Base-by-base conservation (phyloP, 1,139 yeast species). In the Pichia kudriavzevii region DNA sequence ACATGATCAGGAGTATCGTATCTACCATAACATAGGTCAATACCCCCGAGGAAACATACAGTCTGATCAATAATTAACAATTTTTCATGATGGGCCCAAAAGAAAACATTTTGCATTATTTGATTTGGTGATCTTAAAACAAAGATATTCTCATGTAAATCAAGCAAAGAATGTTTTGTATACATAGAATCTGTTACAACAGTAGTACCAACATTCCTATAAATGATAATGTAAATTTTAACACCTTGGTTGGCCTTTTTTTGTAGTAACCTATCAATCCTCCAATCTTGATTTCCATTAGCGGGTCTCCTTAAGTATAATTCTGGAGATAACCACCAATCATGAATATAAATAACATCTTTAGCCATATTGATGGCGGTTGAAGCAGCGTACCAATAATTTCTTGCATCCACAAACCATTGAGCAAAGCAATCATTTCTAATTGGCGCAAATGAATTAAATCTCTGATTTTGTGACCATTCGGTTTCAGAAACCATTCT, bases 21-120 rank as follows among this genome's bases (percentile, higher is more conserved):
- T 49, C 99, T 72, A 22, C 98, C 99, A 56, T 74, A 91, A 54
- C 99, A 93, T 40, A 93, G 66, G 59, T 93, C 99, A 45, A 91
- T 77, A 21, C 99, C 99, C 22, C 99, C 99, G 38, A 88, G 63
- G 53, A 91, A 93, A 6, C 94, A 94, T 35, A 87, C 72, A 0
- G 91, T 79, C 46, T 83, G 85, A 58, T 93, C 99, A 38, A 93
- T 65, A 28, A 91, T 72, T 47, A 93, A 77, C 38, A 93, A 61
- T 54, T 93, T 93, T 55, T 93, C 99, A 60, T 93, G 99, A 63
- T 93, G 99, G 0, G 99, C 98, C 98, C 98, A 93, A 56, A 93
- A 93, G 51, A 77, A 84, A 0, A 95, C 87, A 51, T 88, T 87
- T 55, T 91, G 97, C 36, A 85, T 64, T 55, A 93, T 73, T 57